A percentile compares a stretch with the other conserved stretches of the same genome.
Evolutionary conservation across 1,284 basidiomycete genomes (phyloP).

Genomic region (Irpex sp.): DNA sequence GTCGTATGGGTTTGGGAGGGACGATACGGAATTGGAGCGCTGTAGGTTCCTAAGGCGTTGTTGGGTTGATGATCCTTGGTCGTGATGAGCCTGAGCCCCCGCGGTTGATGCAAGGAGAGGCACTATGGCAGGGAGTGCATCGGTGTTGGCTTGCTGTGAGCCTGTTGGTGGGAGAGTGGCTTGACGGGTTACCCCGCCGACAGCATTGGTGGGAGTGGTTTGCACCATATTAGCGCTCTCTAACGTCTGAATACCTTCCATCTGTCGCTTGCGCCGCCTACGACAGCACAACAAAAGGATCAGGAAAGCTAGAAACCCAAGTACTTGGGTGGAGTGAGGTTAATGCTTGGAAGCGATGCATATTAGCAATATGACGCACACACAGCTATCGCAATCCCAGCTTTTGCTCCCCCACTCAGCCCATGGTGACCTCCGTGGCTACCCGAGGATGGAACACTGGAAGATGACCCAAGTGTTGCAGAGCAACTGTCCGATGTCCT

Average conservation of each 20-base stretch:
- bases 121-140: not conserved
- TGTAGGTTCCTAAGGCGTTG: slow-evolving; percentile 8
- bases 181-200: not conserved
- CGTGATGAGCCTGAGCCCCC: not conserved
- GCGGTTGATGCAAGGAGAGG: not conserved
- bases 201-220: not conserved
- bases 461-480: not conserved
- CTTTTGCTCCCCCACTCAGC: slow-evolving; percentile 20
- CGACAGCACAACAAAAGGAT: slow-evolving; percentile 12
- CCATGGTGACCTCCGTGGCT: not conserved
- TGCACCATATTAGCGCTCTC: not conserved
- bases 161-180: not conserved
- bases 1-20: slow-evolving; percentile 25
- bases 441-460: not conserved
- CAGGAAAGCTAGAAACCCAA: slow-evolving; percentile 1
- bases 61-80: not conserved
- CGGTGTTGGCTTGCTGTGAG: not conserved
- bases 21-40: slow-evolving; percentile 4
- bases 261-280: not conserved
- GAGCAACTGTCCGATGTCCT: not conserved
- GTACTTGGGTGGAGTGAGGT: not conserved
- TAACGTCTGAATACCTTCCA: not conserved
- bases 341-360: not conserved
- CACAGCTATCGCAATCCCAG: slow-evolving; percentile 25
- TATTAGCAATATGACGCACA: slow-evolving; percentile 14